Base-by-base conservation (phyloP, 495 filamentous ascomycete species). In the Arthonia radiata region DNA sequence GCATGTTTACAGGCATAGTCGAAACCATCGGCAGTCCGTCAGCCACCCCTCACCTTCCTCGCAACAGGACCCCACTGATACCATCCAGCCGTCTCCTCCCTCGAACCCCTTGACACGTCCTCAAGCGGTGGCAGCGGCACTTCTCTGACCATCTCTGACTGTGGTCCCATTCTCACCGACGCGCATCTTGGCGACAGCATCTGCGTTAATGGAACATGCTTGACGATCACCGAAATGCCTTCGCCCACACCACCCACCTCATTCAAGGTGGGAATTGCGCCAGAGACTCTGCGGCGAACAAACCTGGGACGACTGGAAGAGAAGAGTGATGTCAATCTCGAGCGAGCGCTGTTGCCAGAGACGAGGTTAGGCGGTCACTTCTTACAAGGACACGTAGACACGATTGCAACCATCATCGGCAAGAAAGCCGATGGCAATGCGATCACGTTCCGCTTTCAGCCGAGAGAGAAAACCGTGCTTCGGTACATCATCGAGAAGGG, bases 1-100 rank as follows among this genome's bases (percentile, higher is more conserved):
- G 27, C 24, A 97, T 97, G 86, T 97, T 97, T 46, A 97, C 86
- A 27, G 86, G 86, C 33, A 75, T 99, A 33, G 78, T 99, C 22
- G 89, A 99, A 54, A 73, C 67, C 26, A 75, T 94, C 24, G 89
- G 89, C 48, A 79, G 89, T 89, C 18, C 29, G 18, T 26, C 32
- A 23, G 18, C 13, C 11, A 18, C 9, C 23, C 17, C 16, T 13
- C 2, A 19, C 22, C 5, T 15, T 17, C 3, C 18, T 19, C 18
- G 32, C 24, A 23, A 29, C 23, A 24, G 15, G n/a, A n/a, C 27
- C 35, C 18, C 25, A 15, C 24, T 12, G 14, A 17, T 11, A 4
- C 32, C 33, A 30, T 25, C 38, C 47, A 48, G 86, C 71, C 39
- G 76, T 93, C 46, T 64, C 72, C 36, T 64, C 68, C 38, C 65